Evolutionary conservation across 306 rosid genomes (phyloP), one percentile per base, ranked within the genome.

Genomic region (Mimosa pudica): DNA sequence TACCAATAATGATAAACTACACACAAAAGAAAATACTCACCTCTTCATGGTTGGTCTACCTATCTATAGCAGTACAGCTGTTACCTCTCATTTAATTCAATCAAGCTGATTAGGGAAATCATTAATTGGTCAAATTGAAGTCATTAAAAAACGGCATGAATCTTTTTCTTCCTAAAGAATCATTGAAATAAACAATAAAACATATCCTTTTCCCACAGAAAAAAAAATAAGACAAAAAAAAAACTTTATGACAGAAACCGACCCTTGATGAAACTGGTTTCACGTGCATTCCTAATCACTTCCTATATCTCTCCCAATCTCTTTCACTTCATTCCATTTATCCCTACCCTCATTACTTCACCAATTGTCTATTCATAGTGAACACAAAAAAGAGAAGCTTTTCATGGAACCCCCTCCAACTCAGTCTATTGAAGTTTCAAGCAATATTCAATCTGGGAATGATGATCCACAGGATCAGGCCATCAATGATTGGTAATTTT

Each of bases 351-450:
- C 30, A 48, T 12, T 24, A 24, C 30, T 4, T 13, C 62, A 8
- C 20, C 33, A 12, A 48, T 36, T 16, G 30, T 42, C 5, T 10
- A 6, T 30, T 14, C 32, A 79, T 1, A 58, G 2, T 68, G 41
- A 60, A 60, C 69, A 80, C 71, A 76, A n/a, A 81, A 67, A 67
- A 49, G 36, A 74, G 63, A 52, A 75, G 68, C 77, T 61, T 87
- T 42, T 75, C 71, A 89, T 88, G 94, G 45, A 64, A 30, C 92
- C 92, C 66, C 92, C 91, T 13, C 78, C 85, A 18, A 48, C 90
- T 24, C 94, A 90, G 70, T 71, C 92, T 81, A 84, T 88, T 5
- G 88, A 90, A 24, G 62, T 75, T 71, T 77, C 88, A 9, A 73
- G 62, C 84, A 84, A 76, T 54, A 58, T 71, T 35, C 78, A 82